Base-by-base conservation (phyloP, 2,329 filamentous ascomycete genomes). In the Delphinella strobiligena region DNA sequence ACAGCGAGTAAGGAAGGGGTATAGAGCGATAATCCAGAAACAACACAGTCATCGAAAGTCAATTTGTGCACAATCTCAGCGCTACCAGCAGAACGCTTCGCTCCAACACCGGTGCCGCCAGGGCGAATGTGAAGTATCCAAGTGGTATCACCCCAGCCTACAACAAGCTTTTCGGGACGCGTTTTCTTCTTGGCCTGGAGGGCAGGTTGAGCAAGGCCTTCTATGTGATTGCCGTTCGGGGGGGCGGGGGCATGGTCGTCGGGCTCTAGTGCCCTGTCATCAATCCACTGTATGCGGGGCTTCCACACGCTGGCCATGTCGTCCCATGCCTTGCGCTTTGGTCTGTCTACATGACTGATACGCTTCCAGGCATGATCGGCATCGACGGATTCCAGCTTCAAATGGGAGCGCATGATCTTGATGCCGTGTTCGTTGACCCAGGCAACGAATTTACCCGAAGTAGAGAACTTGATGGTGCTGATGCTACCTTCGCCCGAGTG, bases 341-440 rank as follows among this genome's bases (percentile, higher is more conserved):
- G 91, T 32, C 87, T 76, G 54, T 93, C 87, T 44, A 93, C 80
- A 55, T 96, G 89, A 17, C 85, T 88, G 46, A 98, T 85, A 8
- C 89, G 75, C 60, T 91, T 93, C 93, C 93, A 98, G 2, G 88
- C 85, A 48, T 82, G 79, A 12, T 95, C 88, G 2, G 72, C 66
- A 53, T 93, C 82, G 10, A 72, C 71, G 46, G 69, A 78, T 4
- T 93, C 85, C 4, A 95, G 69, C 49, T 88, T 77, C 15, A 93
- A 56, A 55, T 91, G 85, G 4, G 86, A 86, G 29, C 91, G 77
- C 88, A 96, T 96, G 45, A 98, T 91, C 59, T 95, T 95, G 56
- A 96, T 93, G 3, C 91, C 91, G 53, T 93, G 82, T 60, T 98
- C 91, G 53, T 96, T 98, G 31, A 93, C 72, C 91, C 91, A 98